Conservation (phyloP, 2,329 filamentous ascomycete genomes). For the Cytospora leucostoma region DNA sequence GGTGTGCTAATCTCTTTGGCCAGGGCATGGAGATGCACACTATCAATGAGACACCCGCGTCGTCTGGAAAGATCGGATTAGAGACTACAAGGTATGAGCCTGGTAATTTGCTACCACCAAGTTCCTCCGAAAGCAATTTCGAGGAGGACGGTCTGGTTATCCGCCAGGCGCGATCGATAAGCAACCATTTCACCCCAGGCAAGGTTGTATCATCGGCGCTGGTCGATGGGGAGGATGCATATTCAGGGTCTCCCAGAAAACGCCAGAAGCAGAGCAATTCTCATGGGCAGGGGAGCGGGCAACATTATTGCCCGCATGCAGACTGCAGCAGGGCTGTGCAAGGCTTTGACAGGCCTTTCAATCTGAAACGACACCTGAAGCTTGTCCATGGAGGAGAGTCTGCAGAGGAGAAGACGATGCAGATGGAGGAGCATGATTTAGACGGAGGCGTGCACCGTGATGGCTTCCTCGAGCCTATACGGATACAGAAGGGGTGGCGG, state of each 20-base stretch:
- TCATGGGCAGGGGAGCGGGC: conserved; percentile 26
- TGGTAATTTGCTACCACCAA: conserved; percentile 30
- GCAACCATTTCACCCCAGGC: conserved; percentile 24
- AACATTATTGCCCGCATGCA: conserved; percentile 40
- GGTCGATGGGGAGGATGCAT: conserved; percentile 3
- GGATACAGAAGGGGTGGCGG: conserved; percentile 50
- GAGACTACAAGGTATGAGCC: conserved; percentile 35
- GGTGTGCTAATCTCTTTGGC: conserved; percentile 75
- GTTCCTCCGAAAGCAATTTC: conserved; percentile 24
- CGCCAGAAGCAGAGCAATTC: conserved; percentile 28
- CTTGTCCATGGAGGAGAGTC: conserved; percentile 41
- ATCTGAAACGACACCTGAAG: conserved; percentile 47
- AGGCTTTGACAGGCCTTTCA: conserved; percentile 41
- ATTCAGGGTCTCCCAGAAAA: conserved; percentile 6
- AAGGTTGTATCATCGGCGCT: background rate
- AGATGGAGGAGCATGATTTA: conserved; percentile 52
- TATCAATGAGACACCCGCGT: conserved; percentile 37
- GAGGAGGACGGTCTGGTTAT: conserved; percentile 3
- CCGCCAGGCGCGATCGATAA: conserved; percentile 20
- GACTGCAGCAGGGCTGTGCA: conserved; percentile 40
- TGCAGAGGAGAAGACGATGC: conserved; percentile 33
- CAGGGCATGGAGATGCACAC: conserved; percentile 68
- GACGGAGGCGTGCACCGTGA: conserved; percentile 67
- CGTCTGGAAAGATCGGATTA: conserved; percentile 35
- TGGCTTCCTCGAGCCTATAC: conserved; percentile 63